A percentile compares a stretch with the other conserved stretches of the same genome.
These are phyloP conservation scores for Fraxinus baroniana DNA, from an alignment of 305 asterid genomes.

Conservation along the genomic window DNA sequence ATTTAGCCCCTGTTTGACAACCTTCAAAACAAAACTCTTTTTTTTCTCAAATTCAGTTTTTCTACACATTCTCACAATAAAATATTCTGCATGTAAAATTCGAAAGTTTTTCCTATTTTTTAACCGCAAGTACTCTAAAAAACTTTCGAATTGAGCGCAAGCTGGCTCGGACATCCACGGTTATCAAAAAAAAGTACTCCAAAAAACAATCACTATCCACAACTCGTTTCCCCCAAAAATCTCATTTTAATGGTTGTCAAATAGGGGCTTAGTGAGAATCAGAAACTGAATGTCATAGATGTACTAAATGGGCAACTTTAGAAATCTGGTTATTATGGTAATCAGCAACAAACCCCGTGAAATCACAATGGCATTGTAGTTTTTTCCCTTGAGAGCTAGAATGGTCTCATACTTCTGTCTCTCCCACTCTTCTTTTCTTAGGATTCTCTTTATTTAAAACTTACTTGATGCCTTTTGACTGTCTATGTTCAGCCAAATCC, in stretches of 20 bases:
- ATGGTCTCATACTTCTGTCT: not conserved
- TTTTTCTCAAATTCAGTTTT: not conserved
- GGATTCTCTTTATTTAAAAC: conserved; percentile 22
- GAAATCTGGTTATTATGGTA: not conserved
- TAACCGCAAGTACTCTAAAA: not conserved
- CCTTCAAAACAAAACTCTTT: not conserved
- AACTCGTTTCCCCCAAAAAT: not conserved
- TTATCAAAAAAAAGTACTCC: too few species aligned
- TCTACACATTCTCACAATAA: not conserved
- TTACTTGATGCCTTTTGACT: conserved; percentile 27
- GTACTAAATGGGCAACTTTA: conserved; percentile 11
- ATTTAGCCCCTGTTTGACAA: not conserved
- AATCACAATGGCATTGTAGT: conserved; percentile 12
- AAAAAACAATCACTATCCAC: not conserved
- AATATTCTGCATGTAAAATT: not conserved
- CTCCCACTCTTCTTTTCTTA: conserved; percentile 4
- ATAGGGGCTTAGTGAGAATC: not conserved
- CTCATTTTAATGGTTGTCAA: not conserved
- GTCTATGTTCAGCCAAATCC: conserved; percentile 70
- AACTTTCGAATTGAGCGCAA: too few species aligned
- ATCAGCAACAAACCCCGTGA: not conserved
- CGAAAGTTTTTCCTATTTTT: not conserved
- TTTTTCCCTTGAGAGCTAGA: not conserved
- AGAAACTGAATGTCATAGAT: conserved; percentile 9
- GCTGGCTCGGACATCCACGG: too few species aligned